Evolutionary conservation across 2,329 filamentous ascomycete species (phyloP).

Genomic region (Beauveria australis): DNA sequence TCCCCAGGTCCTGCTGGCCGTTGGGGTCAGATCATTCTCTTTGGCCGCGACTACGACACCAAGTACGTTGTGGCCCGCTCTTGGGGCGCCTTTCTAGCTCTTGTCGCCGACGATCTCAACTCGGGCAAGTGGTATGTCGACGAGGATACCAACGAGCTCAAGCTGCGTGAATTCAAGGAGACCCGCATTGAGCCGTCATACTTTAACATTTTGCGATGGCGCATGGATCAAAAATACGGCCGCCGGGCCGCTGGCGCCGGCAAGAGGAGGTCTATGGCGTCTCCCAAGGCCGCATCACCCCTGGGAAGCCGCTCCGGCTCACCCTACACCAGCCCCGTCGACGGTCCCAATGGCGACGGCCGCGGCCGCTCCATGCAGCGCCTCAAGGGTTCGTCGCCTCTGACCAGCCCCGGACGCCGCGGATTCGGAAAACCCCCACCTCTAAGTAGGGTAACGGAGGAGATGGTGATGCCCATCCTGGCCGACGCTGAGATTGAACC

Average conservation of each 20-base stretch:
- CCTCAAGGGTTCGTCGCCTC: conserved; percentile 55
- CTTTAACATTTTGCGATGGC: conserved; percentile 90
- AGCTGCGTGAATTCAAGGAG: conserved; percentile 84
- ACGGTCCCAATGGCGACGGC: conserved; percentile 56
- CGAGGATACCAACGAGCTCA: conserved; percentile 85
- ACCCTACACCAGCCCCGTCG: conserved; percentile 59
- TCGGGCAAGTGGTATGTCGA: conserved; percentile 89
- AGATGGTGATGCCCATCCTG: conserved; percentile 38
- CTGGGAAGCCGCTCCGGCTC: conserved; percentile 43
- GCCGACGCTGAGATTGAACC: conserved; percentile 31
- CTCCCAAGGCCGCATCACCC: conserved; percentile 36
- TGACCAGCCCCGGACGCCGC: conserved; percentile 56
- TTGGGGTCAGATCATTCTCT: conserved; percentile 96
- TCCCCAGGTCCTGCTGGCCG: conserved; percentile 81
- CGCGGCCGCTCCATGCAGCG: conserved; percentile 67
- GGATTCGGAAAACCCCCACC: conserved; percentile 62
- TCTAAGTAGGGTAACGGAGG: conserved; percentile 67
- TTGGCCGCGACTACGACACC: conserved; percentile 95
- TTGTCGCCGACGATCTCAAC: conserved; percentile 81
- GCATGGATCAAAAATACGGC: conserved; percentile 91
- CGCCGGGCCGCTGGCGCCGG: conserved; percentile 39
- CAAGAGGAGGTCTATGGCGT: conserved; percentile 46
- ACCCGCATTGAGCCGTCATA: conserved; percentile 86
- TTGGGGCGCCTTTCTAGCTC: conserved; percentile 80
- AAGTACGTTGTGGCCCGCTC: conserved; percentile 95